Evolutionary conservation across 495 filamentous ascomycete species (phyloP), one percentile per base, ranked within the genome.

Genomic region (Xylaria longipes): DNA sequence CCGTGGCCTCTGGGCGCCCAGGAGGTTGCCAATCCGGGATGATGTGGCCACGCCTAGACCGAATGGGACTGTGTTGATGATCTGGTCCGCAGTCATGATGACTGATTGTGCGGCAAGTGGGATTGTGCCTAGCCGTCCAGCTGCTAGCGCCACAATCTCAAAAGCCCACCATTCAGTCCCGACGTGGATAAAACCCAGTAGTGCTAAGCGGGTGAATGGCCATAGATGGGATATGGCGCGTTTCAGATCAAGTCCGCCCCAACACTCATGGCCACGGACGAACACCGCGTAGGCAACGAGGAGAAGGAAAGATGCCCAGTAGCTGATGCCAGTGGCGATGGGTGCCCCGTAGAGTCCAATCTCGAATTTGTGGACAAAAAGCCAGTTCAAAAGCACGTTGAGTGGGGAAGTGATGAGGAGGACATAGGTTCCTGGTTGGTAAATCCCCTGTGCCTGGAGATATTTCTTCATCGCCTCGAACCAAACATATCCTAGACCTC

Each of bases 151-250:
- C n/a, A 97, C 94, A 68, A 98, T 97, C 81, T 97, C 94, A 74
- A 97, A 97, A 0, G 94, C 94, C 94, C 94, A 97, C 94, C 94
- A 97, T 81, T 97, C 94, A 0, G 93, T 97, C 9, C 95, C 95
- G 29, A 97, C 92, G 74, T 97, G 95, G n/a, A 97, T 78, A 54
- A 97, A 83, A 6, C 95, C 95, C 1, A 97, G 81, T 43, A 90
- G 74, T 8, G 94, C 93, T 7, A 98, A 87, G 9, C 90, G 89
- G 3, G 92, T 85, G 74, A 98, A 98, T 0, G 90, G 91, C 39
- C 89, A 80, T 25, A 92, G 82, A 75, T 94, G 91, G 25, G 86
- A 81, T 41, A 93, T 74, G 25, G 90, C 91, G 29, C 86, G 85
- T 3, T 85, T 83, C 5, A 73, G 78, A 6, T 89, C 88, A 84